Conservation (phyloP, 1,284 basidiomycete genomes). For the Hortiboletus rubellus region DNA sequence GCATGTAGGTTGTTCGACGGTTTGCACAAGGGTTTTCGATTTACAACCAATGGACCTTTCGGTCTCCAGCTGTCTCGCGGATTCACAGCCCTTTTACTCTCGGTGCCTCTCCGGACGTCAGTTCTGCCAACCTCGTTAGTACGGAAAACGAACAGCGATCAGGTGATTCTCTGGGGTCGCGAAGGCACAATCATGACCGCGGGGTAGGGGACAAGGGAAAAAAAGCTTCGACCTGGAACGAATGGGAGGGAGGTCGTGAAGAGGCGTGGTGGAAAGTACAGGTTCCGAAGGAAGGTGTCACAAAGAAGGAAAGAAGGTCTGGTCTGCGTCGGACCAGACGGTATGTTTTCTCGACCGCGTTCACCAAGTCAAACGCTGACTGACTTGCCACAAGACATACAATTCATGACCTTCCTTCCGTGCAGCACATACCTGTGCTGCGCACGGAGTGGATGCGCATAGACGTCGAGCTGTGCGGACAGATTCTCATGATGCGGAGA, state of each 20-base stretch:
- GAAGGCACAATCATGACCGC: slow-evolving; percentile 3
- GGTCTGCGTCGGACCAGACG: slow-evolving; percentile 16
- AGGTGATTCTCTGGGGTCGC: slow-evolving; percentile 5
- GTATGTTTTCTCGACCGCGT: slow-evolving; percentile 10
- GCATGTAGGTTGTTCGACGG: slow-evolving; percentile 46
- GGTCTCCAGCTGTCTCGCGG: slow-evolving; percentile 37
- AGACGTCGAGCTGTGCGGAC: slow-evolving; percentile 75
- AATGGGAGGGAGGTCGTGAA: slow-evolving; percentile 34
- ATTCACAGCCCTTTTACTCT: slow-evolving; percentile 46
- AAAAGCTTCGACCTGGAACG: slow-evolving; percentile 55
- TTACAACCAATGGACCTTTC: slow-evolving; percentile 4
- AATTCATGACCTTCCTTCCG: slow-evolving; percentile 56
- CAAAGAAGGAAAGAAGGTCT: slow-evolving; percentile 2
- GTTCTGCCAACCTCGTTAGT: slow-evolving; percentile 40
- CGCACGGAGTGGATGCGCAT: slow-evolving; percentile 65
- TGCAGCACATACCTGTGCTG: slow-evolving; percentile 47
- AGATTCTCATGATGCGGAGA: slow-evolving; percentile 64
- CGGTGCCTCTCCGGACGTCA: slow-evolving; percentile 41
- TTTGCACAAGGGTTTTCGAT: slow-evolving; percentile 7
- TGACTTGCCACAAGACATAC: slow-evolving; percentile 50
- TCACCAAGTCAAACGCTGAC: slow-evolving; percentile 10
- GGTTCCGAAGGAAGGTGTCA: slow-evolving; percentile 9
- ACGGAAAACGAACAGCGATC: slow-evolving; percentile 18
- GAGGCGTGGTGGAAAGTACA: slow-evolving; percentile 28
- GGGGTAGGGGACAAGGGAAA: slow-evolving; percentile 17